Base-by-base conservation (phyloP, 495 filamentous ascomycete genomes). In the Hyaloscypha bicolor region DNA sequence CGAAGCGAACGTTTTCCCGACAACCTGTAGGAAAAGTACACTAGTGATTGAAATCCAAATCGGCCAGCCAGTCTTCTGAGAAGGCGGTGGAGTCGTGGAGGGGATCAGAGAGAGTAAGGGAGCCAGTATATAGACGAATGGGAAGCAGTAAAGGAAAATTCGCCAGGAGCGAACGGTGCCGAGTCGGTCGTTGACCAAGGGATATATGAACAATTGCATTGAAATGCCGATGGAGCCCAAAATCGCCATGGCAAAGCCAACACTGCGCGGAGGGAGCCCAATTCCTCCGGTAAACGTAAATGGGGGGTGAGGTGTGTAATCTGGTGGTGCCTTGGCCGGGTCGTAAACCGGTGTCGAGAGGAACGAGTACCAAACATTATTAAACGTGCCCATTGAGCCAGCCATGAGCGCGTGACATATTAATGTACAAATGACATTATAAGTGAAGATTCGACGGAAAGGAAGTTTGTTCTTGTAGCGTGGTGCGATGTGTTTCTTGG, bases 361-460 rank as follows among this genome's bases (percentile, higher is more conserved):
- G 81, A 93, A 94, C 64, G 92, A 83, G 67, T 91, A 90, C 91
- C 91, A 94, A 55, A 94, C 83, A 59, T 88, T 90, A 76, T 92
- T 92, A 82, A 94, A 95, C 53, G 91, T 91, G 66, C 89, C 90
- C 76, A 93, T 84, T 72, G 93, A 91, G 72, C 91, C 87, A 48
- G 89, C 87, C 63, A 95, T 83, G 68, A 93, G 83, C 55, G 84
- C 89, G 75, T 90, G 88, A 2, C 89, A 83, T 14, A 87, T 55
- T 4, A 95, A 79, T 2, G 91, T 93, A 68, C 77, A 82, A 70
- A 87, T 67, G 29, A 96, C 88, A 70, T 94, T 94, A 60, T 83
- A 83, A 3, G 91, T 95, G 82, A 92, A 95, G 65, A 96, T 91
- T 31, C 85, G 83, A 25, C 85, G 83, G 80, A 94, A 91, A 9